Conservation (phyloP, 805 yeast species). For the Kuraishia molischiana region DNA sequence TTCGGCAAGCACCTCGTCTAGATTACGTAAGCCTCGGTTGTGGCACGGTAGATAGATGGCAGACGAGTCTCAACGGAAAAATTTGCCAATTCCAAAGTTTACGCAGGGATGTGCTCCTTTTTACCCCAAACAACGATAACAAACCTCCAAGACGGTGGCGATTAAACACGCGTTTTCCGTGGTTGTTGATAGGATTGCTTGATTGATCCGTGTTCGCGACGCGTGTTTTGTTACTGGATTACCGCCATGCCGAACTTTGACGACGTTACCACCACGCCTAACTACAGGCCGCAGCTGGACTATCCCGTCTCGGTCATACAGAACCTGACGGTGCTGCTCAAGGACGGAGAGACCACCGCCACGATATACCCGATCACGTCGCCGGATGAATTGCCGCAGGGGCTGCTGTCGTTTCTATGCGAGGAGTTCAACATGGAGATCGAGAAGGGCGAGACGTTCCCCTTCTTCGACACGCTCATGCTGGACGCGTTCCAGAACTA, state of each 20-base stretch:
- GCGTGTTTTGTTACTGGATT: too few species aligned
- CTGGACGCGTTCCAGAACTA: constrained; percentile 69
- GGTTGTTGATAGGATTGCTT: too few species aligned
- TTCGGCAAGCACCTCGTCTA: constrained; percentile 55
- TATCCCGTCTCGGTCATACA: constrained; percentile 27
- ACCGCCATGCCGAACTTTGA: constrained; percentile 41
- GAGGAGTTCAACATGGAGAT: constrained; percentile 94
- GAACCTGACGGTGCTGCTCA: constrained; percentile 67
- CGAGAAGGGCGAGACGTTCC: constrained; percentile 78
- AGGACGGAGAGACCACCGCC: constrained; percentile 88
- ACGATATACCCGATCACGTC: constrained; percentile 81
- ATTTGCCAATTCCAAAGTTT: too few species aligned
- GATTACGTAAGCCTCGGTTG: too few species aligned
- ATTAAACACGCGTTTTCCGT: too few species aligned
- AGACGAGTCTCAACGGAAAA: too few species aligned
- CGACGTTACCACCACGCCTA: constrained; percentile 37
- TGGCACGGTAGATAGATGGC: too few species aligned
- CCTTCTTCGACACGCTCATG: constrained; percentile 73
- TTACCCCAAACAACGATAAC: too few species aligned
- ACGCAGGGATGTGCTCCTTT: too few species aligned
- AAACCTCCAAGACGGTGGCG: too few species aligned
- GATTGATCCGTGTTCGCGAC: too few species aligned
- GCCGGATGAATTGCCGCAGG: constrained; percentile 62
- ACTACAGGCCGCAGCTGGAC: constrained; percentile 31
- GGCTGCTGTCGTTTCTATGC: constrained; percentile 67